Evolutionary conservation across 768 basidiomycete species (phyloP).

Genomic region (Saitozyma sp.): DNA sequence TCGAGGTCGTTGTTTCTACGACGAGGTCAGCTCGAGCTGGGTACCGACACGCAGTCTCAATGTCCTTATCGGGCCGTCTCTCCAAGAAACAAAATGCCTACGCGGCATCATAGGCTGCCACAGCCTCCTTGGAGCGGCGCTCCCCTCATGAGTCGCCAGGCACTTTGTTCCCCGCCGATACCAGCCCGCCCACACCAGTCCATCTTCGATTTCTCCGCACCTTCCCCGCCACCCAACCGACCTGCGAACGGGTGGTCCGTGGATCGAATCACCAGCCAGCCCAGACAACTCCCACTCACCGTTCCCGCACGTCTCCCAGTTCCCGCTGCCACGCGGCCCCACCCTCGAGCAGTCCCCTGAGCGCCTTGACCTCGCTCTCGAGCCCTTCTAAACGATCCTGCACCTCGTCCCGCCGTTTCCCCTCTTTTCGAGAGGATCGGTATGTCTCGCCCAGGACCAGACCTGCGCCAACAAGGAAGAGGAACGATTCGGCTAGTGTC

Average conservation of each 20-base stretch:
- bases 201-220: conserved; percentile 1
- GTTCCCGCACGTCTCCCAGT: conserved; percentile 22
- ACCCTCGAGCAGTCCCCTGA: conserved; percentile 18
- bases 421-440: conserved; percentile 40
- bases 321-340: conserved; percentile 13
- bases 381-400: conserved; percentile 36
- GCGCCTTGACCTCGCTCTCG: conserved; percentile 28
- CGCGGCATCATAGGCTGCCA: too few relatives aligned
- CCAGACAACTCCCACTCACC: conserved; percentile 22
- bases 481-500: conserved; percentile 49
- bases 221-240: too few relatives aligned
- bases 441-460: conserved; percentile 48
- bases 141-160: too few relatives aligned
- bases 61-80: too few relatives aligned
- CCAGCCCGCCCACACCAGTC: background rate
- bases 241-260: too few relatives aligned
- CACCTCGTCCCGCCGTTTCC: conserved; percentile 43
- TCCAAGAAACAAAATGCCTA: too few relatives aligned
- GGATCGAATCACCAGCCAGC: background rate
- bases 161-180: too few relatives aligned
- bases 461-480: conserved; percentile 47
- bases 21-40: background rate
- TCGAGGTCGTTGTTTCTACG: conserved; percentile 37
- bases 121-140: too few relatives aligned
- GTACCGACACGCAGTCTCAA: too few relatives aligned